A percentile compares a stretch with the other conserved stretches of the same genome.
Evolutionary conservation across 495 filamentous ascomycete species (phyloP).

Genomic region (Pseudomonodictys pantanalensis): DNA sequence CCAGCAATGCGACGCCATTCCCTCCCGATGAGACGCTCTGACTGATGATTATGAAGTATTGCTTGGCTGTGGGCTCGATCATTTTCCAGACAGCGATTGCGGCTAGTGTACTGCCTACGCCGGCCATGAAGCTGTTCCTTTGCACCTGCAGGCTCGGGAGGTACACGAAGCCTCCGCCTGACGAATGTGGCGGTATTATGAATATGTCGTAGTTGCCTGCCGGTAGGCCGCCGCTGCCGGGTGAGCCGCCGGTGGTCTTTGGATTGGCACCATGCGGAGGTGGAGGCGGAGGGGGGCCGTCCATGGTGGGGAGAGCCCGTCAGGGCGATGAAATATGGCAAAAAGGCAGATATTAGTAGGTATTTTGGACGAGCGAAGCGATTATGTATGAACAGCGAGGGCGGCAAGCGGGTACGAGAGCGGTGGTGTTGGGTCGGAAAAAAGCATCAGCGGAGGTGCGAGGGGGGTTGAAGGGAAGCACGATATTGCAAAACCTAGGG

Average conservation of each 20-base stretch:
- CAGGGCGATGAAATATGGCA: background rate
- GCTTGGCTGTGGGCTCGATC: slow-evolving; percentile 64
- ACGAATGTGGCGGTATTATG: slow-evolving; percentile 89
- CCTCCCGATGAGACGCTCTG: slow-evolving; percentile 53
- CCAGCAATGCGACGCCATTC: slow-evolving; percentile 59
- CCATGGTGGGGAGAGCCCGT: slow-evolving; percentile 28
- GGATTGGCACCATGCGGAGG: slow-evolving; percentile 41
- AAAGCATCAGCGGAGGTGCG: background rate
- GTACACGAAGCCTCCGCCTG: slow-evolving; percentile 89
- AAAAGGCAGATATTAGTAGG: background rate
- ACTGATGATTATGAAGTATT: slow-evolving; percentile 64
- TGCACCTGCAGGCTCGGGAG: slow-evolving; percentile 82
- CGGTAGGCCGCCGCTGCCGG: slow-evolving; percentile 65
- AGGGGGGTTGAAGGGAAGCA: background rate
- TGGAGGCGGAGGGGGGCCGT: slow-evolving; percentile 40
- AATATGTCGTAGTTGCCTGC: slow-evolving; percentile 94
- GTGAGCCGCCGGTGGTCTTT: slow-evolving; percentile 27
- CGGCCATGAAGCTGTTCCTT: slow-evolving; percentile 86
- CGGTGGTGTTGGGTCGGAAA: background rate
- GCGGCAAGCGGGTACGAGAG: background rate
- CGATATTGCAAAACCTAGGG: background rate
- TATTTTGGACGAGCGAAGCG: background rate
- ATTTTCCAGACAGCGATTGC: slow-evolving; percentile 63
- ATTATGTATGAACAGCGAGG: background rate
- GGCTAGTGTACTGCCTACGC: slow-evolving; percentile 69